phyloP scores from a whole-genome alignment of 148 eudicot genomes.

The Rhododendron vialii region DNA sequence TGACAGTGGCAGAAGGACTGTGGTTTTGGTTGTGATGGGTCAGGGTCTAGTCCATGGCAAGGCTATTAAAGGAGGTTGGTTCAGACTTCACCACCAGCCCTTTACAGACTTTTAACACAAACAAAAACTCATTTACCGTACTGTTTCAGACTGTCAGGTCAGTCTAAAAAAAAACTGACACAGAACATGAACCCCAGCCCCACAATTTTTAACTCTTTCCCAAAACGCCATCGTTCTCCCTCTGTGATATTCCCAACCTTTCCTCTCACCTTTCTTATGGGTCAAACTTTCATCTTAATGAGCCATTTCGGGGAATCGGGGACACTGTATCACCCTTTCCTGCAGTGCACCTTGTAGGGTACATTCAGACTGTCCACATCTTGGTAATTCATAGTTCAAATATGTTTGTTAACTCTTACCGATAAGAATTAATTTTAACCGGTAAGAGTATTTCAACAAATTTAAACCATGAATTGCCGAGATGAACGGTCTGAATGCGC shows the following conservation, averaged over 20 bases:
- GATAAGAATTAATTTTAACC: too few species aligned
- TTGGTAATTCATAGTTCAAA: too few species aligned
- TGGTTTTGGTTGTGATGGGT: background rate
- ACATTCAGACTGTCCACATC: too few species aligned
- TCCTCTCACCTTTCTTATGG: background rate
- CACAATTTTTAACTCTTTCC: background rate
- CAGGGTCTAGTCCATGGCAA: background rate
- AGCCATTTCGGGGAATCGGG: background rate
- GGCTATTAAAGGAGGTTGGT: background rate
- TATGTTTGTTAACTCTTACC: too few species aligned
- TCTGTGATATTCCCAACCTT: background rate
- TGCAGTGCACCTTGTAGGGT: too few species aligned
- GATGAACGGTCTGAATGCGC: too few species aligned
- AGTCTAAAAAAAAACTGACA: background rate
- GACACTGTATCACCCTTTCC: too few species aligned
- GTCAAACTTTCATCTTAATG: background rate
- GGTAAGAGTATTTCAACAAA: too few species aligned
- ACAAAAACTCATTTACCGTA: background rate
- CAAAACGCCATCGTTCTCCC: slow-evolving; percentile 5
- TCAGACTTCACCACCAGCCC: slow-evolving; percentile 7
- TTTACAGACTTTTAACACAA: slow-evolving; percentile 12
- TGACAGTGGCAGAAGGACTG: background rate
- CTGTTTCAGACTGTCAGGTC: slow-evolving; percentile 5
- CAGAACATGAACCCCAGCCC: background rate
- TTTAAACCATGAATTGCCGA: too few species aligned